phyloP scores from a whole-genome alignment of 179 eudicot species.

The Pouteria campechiana region DNA sequence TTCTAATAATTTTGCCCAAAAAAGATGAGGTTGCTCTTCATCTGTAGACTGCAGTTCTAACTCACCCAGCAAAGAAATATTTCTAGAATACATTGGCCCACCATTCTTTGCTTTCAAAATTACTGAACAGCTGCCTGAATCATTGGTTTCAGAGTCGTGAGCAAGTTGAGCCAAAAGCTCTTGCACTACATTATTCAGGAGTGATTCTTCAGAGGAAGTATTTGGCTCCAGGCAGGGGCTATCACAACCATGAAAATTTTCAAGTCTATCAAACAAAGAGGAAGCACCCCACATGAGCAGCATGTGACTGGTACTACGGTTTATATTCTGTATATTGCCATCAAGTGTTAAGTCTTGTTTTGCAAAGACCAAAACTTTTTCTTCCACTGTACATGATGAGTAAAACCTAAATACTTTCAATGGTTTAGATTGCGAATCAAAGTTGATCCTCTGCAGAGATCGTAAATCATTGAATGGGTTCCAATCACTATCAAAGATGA shows the following conservation, averaged over 20 bases:
- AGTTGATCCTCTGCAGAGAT: conserved; percentile 58
- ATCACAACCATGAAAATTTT: conserved; percentile 41
- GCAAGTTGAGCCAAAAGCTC: conserved; percentile 42
- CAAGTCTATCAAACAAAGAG: conserved; percentile 51
- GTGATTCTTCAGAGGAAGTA: conserved; percentile 22
- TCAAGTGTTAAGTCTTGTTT: conserved; percentile 42
- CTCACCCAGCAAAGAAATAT: conserved; percentile 50
- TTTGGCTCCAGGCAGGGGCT: conserved; percentile 6
- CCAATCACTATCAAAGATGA: conserved; percentile 82
- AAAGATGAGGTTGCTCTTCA: conserved; percentile 38
- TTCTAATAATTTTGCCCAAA: conserved; percentile 64
- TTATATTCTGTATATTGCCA: conserved; percentile 26
- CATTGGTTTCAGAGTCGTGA: conserved; percentile 12
- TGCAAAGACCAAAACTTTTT: conserved; percentile 60
- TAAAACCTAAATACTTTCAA: conserved; percentile 75
- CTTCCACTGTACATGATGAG: conserved; percentile 72
- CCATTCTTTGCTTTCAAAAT: conserved; percentile 34
- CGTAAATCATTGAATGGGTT: conserved; percentile 68
- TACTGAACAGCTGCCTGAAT: conserved; percentile 18
- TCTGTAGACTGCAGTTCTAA: conserved; percentile 21
- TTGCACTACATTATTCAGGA: conserved; percentile 32
- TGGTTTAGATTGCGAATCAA: conserved; percentile 47
- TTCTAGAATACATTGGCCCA: conserved; percentile 38
- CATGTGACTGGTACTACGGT: conserved; percentile 35
- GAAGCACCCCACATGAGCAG: conserved; percentile 93